Evolutionary conservation across 768 basidiomycete species (phyloP).

Genomic region (Leucogyrophana mollusca): DNA sequence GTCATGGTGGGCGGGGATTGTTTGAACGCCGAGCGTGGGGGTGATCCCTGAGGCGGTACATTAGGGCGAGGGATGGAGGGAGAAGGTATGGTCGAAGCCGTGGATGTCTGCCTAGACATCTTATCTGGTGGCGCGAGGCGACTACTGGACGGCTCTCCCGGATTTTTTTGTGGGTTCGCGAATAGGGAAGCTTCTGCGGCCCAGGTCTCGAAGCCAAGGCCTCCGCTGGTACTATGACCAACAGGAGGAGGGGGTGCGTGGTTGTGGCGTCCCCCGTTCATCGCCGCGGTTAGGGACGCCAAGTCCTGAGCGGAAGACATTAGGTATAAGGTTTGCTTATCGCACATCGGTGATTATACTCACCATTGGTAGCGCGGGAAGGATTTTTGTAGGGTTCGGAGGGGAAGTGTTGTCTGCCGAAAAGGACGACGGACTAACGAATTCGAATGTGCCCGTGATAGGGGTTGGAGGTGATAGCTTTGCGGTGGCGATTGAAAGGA

Average conservation of each 20-base stretch:
- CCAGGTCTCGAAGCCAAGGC: slow-evolving; percentile 27
- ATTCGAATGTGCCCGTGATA: slow-evolving; percentile 5
- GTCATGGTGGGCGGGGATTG: slow-evolving; percentile 22
- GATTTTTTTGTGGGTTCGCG: slow-evolving; percentile 2
- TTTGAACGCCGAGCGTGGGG: slow-evolving; percentile 18
- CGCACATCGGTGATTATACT: slow-evolving; percentile 3
- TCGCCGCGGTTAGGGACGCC: slow-evolving; percentile 5
- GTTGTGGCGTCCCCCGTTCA: slow-evolving; percentile 19
- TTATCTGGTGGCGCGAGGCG: slow-evolving; percentile 26
- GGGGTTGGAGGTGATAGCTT: slow-evolving; percentile 7
- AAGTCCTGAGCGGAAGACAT: no score
- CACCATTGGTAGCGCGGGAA: slow-evolving; percentile 31
- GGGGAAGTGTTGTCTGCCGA: slow-evolving; percentile 18
- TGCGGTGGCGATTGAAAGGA: neutral
- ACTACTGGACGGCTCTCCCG: slow-evolving; percentile 6
- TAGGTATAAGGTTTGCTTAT: neutral
- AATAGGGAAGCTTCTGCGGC: slow-evolving; percentile 28
- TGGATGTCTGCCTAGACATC: slow-evolving; percentile 28
- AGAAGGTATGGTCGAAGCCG: slow-evolving; percentile 19
- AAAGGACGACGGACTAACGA: slow-evolving; percentile 22
- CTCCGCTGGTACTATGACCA: slow-evolving; percentile 6
- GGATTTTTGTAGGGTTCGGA: slow-evolving; percentile 21
- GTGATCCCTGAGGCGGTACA: slow-evolving; percentile 26
- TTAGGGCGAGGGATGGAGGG: slow-evolving; percentile 15
- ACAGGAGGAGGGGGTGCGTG: slow-evolving; percentile 17